A percentile compares a stretch with the other conserved stretches of the same genome.
These are phyloP conservation scores for Vitis labrusca DNA, from an alignment of 164 flowering plant genomes.

Conservation along the genomic window DNA sequence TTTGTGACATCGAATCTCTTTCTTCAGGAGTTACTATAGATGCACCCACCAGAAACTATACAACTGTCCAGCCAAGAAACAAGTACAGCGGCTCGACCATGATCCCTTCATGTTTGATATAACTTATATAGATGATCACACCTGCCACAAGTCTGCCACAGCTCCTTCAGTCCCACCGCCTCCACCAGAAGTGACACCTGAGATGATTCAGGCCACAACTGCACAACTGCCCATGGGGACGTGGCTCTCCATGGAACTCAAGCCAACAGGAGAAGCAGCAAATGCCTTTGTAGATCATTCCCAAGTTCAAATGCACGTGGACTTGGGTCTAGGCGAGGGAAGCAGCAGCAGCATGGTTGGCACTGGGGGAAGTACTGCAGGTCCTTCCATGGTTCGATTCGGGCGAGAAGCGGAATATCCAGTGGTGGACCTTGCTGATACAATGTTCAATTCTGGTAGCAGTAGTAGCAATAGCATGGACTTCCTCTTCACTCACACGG, in stretches of 20 bases:
- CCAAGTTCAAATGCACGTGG: too few species aligned
- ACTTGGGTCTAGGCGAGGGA: not conserved
- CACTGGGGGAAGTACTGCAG: slow-evolving; percentile 2
- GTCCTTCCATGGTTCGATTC: slow-evolving; percentile 12
- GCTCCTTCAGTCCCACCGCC: slow-evolving; percentile 40
- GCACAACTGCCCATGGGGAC: not conserved
- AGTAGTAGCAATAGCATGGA: slow-evolving; percentile 70
- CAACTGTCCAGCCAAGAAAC: slow-evolving; percentile 84
- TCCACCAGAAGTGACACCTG: slow-evolving; percentile 10
- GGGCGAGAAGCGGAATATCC: slow-evolving; percentile 26
- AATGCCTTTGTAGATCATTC: too few species aligned
- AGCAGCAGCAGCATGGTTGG: not conserved
- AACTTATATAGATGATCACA: slow-evolving; percentile 64
- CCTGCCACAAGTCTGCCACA: slow-evolving; percentile 58
- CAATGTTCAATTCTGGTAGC: slow-evolving; percentile 68
- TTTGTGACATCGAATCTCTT: not conserved
- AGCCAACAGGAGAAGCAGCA: too few species aligned
- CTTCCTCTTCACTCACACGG: slow-evolving; percentile 47
- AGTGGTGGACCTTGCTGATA: slow-evolving; percentile 59
- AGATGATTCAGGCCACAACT: not conserved
- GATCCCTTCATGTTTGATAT: slow-evolving; percentile 64
- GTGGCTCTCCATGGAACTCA: slow-evolving; percentile 24
- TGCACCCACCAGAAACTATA: slow-evolving; percentile 85
- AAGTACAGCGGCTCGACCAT: slow-evolving; percentile 69
- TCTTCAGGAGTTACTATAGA: slow-evolving; percentile 65